A percentile compares a stretch with the other conserved stretches of the same genome.
Evolutionary conservation across 306 rosid species (phyloP).

Genomic region (Cucurbita pepo): DNA sequence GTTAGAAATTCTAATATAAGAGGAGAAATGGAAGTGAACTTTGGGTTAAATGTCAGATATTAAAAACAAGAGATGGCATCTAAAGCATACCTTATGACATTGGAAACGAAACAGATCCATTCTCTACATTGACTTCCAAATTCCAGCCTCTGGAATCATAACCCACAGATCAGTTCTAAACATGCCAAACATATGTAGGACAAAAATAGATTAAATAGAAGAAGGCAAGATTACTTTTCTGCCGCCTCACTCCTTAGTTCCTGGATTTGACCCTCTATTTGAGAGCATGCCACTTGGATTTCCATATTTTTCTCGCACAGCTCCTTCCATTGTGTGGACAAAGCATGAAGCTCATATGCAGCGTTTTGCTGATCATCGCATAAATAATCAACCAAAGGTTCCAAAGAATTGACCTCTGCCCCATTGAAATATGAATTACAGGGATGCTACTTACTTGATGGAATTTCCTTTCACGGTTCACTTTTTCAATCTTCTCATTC

Average conservation of each 20-base stretch:
- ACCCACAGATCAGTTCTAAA: conserved; percentile 7
- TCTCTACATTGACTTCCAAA: conserved; percentile 35
- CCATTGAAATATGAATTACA: background rate
- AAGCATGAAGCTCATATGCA: conserved; percentile 77
- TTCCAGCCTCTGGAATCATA: conserved; percentile 52
- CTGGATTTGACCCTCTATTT: conserved; percentile 37
- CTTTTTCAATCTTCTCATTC: conserved; percentile 63
- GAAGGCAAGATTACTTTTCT: conserved; percentile 34
- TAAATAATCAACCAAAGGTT: conserved; percentile 2
- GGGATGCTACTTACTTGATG: conserved; percentile 57
- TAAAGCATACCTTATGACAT: conserved; percentile 27
- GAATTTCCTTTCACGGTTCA: conserved; percentile 83
- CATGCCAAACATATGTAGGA: background rate
- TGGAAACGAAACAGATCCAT: conserved; percentile 21
- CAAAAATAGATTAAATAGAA: background rate
- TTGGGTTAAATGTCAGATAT: background rate
- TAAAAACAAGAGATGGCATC: background rate
- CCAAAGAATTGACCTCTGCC: conserved; percentile 1
- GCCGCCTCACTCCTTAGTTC: conserved; percentile 51
- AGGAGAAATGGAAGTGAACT: background rate
- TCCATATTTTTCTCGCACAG: conserved; percentile 79
- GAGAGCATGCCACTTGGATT: conserved; percentile 56
- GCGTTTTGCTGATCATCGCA: conserved; percentile 61
- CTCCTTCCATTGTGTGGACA: conserved; percentile 80
- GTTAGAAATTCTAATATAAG: background rate